Evolutionary conservation across 1,284 basidiomycete species (phyloP).

Genomic region (Phlebopus sp.): DNA sequence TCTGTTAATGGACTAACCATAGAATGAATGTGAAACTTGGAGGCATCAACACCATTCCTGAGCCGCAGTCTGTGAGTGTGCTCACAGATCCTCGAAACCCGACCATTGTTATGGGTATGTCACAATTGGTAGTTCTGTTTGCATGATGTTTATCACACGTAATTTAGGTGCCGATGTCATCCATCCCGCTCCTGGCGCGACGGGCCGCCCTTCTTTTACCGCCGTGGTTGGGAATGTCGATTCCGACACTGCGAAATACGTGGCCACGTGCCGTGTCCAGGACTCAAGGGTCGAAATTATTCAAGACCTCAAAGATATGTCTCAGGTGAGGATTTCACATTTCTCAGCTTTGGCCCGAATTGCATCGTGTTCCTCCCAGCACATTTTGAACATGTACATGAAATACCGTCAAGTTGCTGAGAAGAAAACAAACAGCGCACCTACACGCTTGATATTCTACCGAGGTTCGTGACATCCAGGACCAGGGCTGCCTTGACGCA

Average conservation of each 20-base stretch:
- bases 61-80: constrained; percentile 54
- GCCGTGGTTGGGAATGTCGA: constrained; percentile 75
- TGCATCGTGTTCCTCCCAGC: constrained; percentile 33
- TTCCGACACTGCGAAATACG: constrained; percentile 53
- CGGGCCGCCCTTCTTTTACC: constrained; percentile 72
- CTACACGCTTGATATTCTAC: constrained; percentile 72
- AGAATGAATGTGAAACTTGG: constrained; percentile 82
- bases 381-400: constrained; percentile 54
- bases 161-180: constrained; percentile 69
- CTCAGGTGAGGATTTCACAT: constrained; percentile 36
- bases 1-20: constrained; percentile 5
- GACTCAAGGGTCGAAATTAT: constrained; percentile 72
- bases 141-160: constrained; percentile 5
- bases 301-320: constrained; percentile 63
- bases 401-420: constrained; percentile 51
- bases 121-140: constrained; percentile 1
- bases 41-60: constrained; percentile 73
- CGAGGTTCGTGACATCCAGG: constrained; percentile 45
- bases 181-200: constrained; percentile 72
- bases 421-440: constrained; percentile 45
- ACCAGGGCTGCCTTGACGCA: constrained; percentile 7
- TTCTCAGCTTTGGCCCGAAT: neutral
- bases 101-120: constrained; percentile 72
- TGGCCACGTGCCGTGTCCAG: constrained; percentile 61
- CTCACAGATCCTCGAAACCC: constrained; percentile 68